Conservation (phyloP, 2,329 filamentous ascomycete species). For the Fusarium tjaetaba region DNA sequence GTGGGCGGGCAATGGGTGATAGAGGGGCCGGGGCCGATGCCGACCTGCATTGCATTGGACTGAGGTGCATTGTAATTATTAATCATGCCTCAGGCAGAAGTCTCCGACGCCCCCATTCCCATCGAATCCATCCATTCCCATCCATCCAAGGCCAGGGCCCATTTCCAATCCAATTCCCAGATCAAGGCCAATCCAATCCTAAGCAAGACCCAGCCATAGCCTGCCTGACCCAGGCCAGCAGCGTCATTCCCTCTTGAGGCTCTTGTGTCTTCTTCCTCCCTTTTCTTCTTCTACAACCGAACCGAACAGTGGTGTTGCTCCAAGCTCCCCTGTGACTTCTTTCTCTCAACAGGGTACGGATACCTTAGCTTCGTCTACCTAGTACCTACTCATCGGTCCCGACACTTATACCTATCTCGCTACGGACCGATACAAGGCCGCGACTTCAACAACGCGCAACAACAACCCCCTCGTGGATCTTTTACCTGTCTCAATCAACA, state of each 20-base stretch:
- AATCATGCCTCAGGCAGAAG: constrained; percentile 34
- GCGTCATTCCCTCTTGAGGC: constrained; percentile 31
- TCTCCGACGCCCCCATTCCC: constrained; percentile 30
- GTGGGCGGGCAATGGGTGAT: background rate
- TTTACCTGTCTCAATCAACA: constrained; percentile 22
- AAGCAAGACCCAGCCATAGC: constrained; percentile 37
- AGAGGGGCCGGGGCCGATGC: constrained; percentile 13
- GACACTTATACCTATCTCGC: constrained; percentile 14
- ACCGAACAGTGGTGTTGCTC: constrained; percentile 11
- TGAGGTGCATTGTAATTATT: background rate
- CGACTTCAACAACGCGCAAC: constrained; percentile 25
- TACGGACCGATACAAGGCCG: background rate
- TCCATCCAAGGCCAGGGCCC: constrained; percentile 27
- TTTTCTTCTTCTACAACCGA: constrained; percentile 17
- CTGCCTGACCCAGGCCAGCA: constrained; percentile 31
- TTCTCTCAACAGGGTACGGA: background rate
- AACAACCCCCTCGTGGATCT: constrained; percentile 20
- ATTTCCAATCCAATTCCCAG: constrained; percentile 42
- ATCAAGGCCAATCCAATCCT: constrained; percentile 26
- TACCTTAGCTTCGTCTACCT: background rate
- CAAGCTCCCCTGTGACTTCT: background rate
- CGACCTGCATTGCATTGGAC: background rate
- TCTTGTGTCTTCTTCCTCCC: constrained; percentile 25
- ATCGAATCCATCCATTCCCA: background rate
- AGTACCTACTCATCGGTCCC: background rate